Evolutionary conservation across 768 basidiomycete species (phyloP).

Genomic region (Xerocomus brunneocitrinus): DNA sequence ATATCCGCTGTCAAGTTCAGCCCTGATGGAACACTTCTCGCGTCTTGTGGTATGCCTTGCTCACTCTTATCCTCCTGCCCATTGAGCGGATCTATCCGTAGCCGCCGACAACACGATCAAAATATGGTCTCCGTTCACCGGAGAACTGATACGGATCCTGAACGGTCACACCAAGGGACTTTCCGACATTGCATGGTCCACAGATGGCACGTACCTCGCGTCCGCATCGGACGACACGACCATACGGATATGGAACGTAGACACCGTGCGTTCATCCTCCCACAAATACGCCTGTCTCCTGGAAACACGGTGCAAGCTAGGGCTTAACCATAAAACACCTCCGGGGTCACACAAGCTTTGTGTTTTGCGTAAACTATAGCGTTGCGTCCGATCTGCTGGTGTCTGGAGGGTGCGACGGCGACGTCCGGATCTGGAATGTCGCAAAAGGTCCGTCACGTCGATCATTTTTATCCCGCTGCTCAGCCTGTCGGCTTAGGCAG

Average conservation of each 20-base stretch:
- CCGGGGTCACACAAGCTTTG: slow-evolving; percentile 80
- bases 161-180: slow-evolving; percentile 77
- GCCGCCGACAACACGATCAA: slow-evolving; percentile 77
- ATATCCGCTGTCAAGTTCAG: slow-evolving; percentile 92
- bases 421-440: slow-evolving; percentile 89
- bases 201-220: slow-evolving; percentile 76
- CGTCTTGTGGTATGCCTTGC: slow-evolving; percentile 71
- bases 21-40: slow-evolving; percentile 77
- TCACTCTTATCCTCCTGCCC: not conserved
- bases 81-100: slow-evolving; percentile 23
- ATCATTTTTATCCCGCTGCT: not conserved
- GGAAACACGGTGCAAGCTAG: slow-evolving; percentile 32
- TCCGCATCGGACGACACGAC: slow-evolving; percentile 92
- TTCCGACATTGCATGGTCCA: slow-evolving; percentile 87
- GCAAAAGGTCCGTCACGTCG: slow-evolving; percentile 53
- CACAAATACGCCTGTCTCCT: not conserved
- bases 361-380: slow-evolving; percentile 92
- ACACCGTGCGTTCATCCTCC: slow-evolving; percentile 49
- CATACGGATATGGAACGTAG: slow-evolving; percentile 85
- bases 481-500: slow-evolving; percentile 47
- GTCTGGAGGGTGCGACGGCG: slow-evolving; percentile 90
- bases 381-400: slow-evolving; percentile 83
- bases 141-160: slow-evolving; percentile 69
- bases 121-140: slow-evolving; percentile 79
- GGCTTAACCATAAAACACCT: slow-evolving; percentile 67